These are phyloP conservation scores for Lactarius hatsudake DNA, from an alignment of 768 basidiomycete species.

Conservation along the genomic window DNA sequence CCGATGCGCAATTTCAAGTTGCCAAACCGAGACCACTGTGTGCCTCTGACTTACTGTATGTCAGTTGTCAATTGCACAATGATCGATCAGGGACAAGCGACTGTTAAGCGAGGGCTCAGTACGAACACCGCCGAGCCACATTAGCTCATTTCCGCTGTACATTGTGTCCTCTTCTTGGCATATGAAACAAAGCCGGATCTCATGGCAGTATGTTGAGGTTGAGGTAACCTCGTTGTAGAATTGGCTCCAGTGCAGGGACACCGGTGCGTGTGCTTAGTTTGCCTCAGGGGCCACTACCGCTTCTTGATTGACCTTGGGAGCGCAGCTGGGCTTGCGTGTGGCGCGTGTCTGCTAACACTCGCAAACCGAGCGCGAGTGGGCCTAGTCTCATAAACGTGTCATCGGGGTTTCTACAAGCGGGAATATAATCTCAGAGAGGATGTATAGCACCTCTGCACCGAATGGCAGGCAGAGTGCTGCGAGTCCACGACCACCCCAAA, in stretches of 20 bases:
- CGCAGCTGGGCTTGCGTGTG: conserved; percentile 1
- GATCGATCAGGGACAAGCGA: conserved; percentile 19
- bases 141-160: neutral
- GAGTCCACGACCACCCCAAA: neutral
- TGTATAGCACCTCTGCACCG: neutral
- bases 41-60: conserved; percentile 12
- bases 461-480: neutral
- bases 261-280: neutral
- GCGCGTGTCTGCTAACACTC: conserved; percentile 2
- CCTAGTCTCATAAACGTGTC: neutral
- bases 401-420: neutral
- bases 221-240: neutral
- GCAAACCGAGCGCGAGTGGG: neutral
- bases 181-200: neutral
- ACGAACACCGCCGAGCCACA: conserved; percentile 4
- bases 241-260: neutral
- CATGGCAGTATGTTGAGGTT: neutral
- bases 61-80: neutral
- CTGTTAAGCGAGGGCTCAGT: conserved; percentile 19
- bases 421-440: neutral
- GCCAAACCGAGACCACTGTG: neutral
- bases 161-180: neutral
- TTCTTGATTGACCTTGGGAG: neutral
- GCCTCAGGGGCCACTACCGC: neutral
- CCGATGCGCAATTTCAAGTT: neutral